Conservation (phyloP, 2,329 filamentous ascomycete species). For the Sphaceloma murrayae region DNA sequence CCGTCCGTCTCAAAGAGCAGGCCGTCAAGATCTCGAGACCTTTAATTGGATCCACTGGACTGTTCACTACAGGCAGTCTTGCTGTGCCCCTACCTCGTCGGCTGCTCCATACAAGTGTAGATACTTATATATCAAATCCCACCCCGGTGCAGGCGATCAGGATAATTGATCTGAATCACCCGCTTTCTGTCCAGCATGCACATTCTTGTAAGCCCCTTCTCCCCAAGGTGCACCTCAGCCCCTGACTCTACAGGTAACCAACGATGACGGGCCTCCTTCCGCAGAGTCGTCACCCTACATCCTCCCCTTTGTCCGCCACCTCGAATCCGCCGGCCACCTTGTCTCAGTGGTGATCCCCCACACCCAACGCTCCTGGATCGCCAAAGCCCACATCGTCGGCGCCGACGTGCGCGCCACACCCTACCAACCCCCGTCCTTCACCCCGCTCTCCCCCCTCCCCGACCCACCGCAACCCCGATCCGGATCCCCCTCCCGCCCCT, state of each 20-base stretch:
- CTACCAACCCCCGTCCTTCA: conserved; percentile 22
- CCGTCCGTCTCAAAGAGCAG: too few relatives aligned
- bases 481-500: conserved; percentile 34
- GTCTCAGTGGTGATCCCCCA: conserved; percentile 88
- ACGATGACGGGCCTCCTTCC: conserved; percentile 45
- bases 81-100: too few relatives aligned
- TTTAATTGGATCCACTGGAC: too few relatives aligned
- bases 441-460: conserved; percentile 24
- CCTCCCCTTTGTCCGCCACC: conserved; percentile 37
- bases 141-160: too few relatives aligned
- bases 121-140: too few relatives aligned
- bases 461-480: conserved; percentile 7
- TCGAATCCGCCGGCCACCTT: conserved; percentile 60
- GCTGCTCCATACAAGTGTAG: not conserved
- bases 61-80: too few relatives aligned
- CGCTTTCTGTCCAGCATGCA: conserved; percentile 17
- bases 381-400: conserved; percentile 93
- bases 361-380: conserved; percentile 92
- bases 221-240: not conserved
- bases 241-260: conserved; percentile 34
- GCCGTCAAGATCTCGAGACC: too few relatives aligned
- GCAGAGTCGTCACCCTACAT: conserved; percentile 42
- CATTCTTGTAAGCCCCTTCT: conserved; percentile 19
- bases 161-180: too few relatives aligned
- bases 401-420: conserved; percentile 53